These are phyloP conservation scores for Handroanthus guayacan DNA, from an alignment of 257 asterid species.

Conservation along the genomic window DNA sequence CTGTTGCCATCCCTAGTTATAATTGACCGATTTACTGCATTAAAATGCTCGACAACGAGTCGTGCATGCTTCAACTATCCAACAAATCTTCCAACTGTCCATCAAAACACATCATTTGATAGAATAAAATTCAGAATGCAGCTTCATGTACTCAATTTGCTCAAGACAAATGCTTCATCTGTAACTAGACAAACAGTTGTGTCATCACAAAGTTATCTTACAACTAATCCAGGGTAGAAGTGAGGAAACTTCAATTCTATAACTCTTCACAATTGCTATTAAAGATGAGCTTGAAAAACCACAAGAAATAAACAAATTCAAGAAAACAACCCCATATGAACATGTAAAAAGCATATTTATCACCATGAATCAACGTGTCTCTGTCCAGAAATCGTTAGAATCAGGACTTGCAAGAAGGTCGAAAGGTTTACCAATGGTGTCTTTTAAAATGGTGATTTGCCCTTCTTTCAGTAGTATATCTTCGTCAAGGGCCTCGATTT, in stretches of 20 bases:
- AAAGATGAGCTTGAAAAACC: slow-evolving; percentile 39
- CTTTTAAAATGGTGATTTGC: slow-evolving; percentile 89
- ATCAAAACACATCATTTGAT: too few relatives aligned
- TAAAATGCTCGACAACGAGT: too few relatives aligned
- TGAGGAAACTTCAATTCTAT: slow-evolving; percentile 14
- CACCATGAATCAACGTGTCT: slow-evolving; percentile 26
- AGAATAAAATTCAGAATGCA: slow-evolving; percentile 3
- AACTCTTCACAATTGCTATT: slow-evolving; percentile 34
- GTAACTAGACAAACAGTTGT: slow-evolving; percentile 31
- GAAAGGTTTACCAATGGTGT: slow-evolving; percentile 72
- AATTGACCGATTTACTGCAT: too few relatives aligned
- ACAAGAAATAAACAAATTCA: slow-evolving; percentile 22
- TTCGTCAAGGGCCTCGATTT: slow-evolving; percentile 88
- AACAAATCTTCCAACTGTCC: too few relatives aligned
- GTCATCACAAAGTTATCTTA: slow-evolving; percentile 18
- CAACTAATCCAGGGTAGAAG: slow-evolving; percentile 41
- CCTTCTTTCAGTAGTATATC: slow-evolving; percentile 94
- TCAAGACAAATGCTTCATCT: slow-evolving; percentile 13
- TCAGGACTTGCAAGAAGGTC: slow-evolving; percentile 87
- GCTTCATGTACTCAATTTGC: background rate
- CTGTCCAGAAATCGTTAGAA: slow-evolving; percentile 54
- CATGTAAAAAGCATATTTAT: slow-evolving; percentile 3
- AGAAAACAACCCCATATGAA: slow-evolving; percentile 6
- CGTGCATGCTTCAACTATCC: too few relatives aligned
- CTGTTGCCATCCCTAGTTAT: too few relatives aligned